Evolutionary conservation across 2,329 filamentous ascomycete species (phyloP).

Genomic region (Mycocentrospora acerina): DNA sequence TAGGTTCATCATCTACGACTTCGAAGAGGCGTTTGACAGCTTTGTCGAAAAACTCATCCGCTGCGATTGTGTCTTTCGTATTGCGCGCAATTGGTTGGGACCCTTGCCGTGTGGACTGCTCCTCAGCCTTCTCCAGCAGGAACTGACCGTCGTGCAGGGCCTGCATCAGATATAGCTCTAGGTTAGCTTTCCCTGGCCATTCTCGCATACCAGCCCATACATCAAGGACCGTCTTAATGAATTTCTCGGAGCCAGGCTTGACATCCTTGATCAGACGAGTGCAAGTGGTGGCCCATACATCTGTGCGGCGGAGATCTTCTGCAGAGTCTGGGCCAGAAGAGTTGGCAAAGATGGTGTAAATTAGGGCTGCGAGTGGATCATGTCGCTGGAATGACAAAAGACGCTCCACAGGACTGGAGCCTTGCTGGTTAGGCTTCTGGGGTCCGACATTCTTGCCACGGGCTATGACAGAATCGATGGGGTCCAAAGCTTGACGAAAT

Average conservation of each 20-base stretch:
- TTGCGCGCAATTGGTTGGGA: slow-evolving; percentile 72
- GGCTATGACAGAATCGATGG: slow-evolving; percentile 79
- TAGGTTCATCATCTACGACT: slow-evolving; percentile 75
- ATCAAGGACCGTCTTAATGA: slow-evolving; percentile 81
- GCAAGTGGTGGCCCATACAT: slow-evolving; percentile 86
- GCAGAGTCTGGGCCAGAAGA: slow-evolving; percentile 78
- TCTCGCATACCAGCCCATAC: slow-evolving; percentile 83
- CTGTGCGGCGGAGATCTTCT: slow-evolving; percentile 76
- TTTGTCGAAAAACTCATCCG: slow-evolving; percentile 84
- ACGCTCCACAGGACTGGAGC: slow-evolving; percentile 72
- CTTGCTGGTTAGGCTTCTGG: slow-evolving; percentile 52
- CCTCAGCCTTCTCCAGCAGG: slow-evolving; percentile 80
- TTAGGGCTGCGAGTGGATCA: slow-evolving; percentile 79
- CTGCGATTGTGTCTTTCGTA: slow-evolving; percentile 76
- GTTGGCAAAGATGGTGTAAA: slow-evolving; percentile 88
- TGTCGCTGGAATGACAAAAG: slow-evolving; percentile 86
- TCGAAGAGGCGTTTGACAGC: slow-evolving; percentile 81
- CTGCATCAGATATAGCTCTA: slow-evolving; percentile 95
- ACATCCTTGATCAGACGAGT: slow-evolving; percentile 78
- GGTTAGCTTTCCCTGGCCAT: slow-evolving; percentile 85
- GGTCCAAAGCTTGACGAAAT: slow-evolving; percentile 76
- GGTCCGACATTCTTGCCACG: slow-evolving; percentile 52
- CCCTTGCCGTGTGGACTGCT: slow-evolving; percentile 67
- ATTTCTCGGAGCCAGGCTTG: slow-evolving; percentile 74
- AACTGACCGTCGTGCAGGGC: slow-evolving; percentile 92